Evolutionary conservation across 78 protist species (phyloP).

Genomic region (Ministeria vibrans): DNA sequence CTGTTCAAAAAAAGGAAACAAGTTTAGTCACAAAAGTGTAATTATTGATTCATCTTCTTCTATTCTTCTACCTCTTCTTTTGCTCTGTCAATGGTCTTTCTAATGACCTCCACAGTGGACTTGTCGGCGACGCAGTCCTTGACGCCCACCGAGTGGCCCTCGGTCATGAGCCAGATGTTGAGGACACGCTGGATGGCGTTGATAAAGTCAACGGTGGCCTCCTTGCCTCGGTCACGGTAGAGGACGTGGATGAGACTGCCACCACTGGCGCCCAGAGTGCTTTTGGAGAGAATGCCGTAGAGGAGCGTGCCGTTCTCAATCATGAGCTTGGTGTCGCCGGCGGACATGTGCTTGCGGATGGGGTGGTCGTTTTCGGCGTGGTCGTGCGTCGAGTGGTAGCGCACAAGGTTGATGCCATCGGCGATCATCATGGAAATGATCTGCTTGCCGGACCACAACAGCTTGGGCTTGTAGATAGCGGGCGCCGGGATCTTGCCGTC

Average conservation of each 20-base stretch:
- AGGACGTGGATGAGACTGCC: conserved; percentile 85
- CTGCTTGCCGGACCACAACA: conserved; percentile 99
- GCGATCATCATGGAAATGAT: conserved; percentile 81
- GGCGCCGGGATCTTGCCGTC: conserved; percentile 93
- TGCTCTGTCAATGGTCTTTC: conserved; percentile 28
- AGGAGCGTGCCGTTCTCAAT: conserved; percentile 84
- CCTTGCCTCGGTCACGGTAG: conserved; percentile 84
- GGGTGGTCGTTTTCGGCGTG: conserved; percentile 42
- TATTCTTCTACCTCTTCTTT: neutral
- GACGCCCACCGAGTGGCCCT: conserved; percentile 93
- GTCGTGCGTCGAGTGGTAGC: conserved; percentile 9
- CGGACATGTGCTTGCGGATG: conserved; percentile 27
- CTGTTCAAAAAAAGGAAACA: neutral
- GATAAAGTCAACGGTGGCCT: conserved; percentile 65
- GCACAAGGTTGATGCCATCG: conserved; percentile 37
- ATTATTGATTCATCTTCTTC: neutral
- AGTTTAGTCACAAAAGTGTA: neutral
- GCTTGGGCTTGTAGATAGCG: conserved; percentile 95
- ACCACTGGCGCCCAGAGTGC: conserved; percentile 57
- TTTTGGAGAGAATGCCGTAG: conserved; percentile 80
- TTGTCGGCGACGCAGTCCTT: conserved; percentile 90
- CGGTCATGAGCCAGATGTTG: conserved; percentile 85
- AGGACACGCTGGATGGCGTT: conserved; percentile 69
- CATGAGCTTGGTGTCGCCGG: conserved; percentile 77
- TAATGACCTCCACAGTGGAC: conserved; percentile 36